These are phyloP conservation scores for Kernera saxatilis DNA, from an alignment of 345 rosid species.

Conservation along the genomic window DNA sequence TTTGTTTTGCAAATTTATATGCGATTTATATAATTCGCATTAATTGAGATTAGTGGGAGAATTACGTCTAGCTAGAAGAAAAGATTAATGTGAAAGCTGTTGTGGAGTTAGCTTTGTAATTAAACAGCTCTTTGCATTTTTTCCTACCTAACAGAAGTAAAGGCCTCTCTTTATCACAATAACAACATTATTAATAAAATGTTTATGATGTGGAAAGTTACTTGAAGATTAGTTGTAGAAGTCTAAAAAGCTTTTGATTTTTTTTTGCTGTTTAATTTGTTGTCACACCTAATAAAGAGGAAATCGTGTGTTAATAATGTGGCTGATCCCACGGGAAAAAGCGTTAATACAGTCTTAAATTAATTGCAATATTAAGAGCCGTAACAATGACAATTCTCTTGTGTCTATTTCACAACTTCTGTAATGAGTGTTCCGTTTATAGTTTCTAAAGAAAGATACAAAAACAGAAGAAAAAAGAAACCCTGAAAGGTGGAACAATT, in stretches of 20 bases:
- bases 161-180: background rate
- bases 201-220: background rate
- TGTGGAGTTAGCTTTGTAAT: background rate
- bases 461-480: background rate
- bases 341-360: background rate
- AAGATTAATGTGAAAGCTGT: background rate
- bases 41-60: background rate
- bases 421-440: background rate
- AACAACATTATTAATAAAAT: background rate
- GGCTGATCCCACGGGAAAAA: background rate
- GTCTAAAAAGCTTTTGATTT: background rate
- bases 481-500: background rate
- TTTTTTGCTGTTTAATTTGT: background rate
- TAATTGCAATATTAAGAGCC: background rate
- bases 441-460: background rate
- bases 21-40: too few species aligned
- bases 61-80: background rate
- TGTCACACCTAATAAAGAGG: constrained; percentile 22
- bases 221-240: background rate
- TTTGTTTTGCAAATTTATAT: too few species aligned
- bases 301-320: background rate
- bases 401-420: background rate
- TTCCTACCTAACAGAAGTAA: constrained; percentile 1
- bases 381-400: constrained; percentile 6
- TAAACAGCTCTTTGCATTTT: background rate